phyloP scores from a whole-genome alignment of 1,139 yeast species.

The Williopsis jadinii region DNA sequence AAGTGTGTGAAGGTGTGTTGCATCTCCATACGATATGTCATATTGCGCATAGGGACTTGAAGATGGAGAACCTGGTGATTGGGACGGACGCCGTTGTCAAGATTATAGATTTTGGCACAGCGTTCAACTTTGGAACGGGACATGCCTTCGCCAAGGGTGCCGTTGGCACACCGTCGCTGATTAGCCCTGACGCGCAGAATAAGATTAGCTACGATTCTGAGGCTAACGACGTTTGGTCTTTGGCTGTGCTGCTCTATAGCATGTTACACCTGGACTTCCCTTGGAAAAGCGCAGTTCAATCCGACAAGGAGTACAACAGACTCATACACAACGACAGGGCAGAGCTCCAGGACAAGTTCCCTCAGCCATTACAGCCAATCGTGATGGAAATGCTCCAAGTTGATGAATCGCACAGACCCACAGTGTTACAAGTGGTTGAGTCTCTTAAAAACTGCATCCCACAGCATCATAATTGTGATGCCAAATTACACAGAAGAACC shows the following conservation, averaged over 20 bases:
- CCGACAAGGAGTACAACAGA: constrained; percentile 44
- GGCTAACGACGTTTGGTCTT: constrained; percentile 62
- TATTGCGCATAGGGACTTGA: constrained; percentile 68
- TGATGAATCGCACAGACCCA: constrained; percentile 8
- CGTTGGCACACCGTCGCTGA: constrained; percentile 62
- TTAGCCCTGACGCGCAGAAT: constrained; percentile 58
- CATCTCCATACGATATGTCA: constrained; percentile 53
- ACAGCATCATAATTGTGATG: constrained; percentile 8
- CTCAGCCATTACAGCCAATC: constrained; percentile 4
- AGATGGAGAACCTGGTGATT: constrained; percentile 65
- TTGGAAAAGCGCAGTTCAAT: constrained; percentile 75
- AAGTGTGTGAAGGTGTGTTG: constrained; percentile 47
- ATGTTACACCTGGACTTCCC: constrained; percentile 50
- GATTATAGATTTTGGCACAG: constrained; percentile 64
- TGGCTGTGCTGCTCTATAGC: constrained; percentile 37
- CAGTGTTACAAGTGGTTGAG: constrained; percentile 4
- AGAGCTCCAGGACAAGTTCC: constrained; percentile 4
- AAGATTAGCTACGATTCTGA: constrained; percentile 52
- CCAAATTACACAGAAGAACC: constrained; percentile 8
- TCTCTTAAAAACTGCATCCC: constrained; percentile 1
- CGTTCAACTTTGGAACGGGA: constrained; percentile 37
- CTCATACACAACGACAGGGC: neutral
- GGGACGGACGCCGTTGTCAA: constrained; percentile 61
- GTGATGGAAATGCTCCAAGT: constrained; percentile 3
- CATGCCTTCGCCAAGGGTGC: constrained; percentile 35